Evolutionary conservation across 148 eudicot species (phyloP), one percentile per base, ranked within the genome.

Genomic region (Limonium bicolor): DNA sequence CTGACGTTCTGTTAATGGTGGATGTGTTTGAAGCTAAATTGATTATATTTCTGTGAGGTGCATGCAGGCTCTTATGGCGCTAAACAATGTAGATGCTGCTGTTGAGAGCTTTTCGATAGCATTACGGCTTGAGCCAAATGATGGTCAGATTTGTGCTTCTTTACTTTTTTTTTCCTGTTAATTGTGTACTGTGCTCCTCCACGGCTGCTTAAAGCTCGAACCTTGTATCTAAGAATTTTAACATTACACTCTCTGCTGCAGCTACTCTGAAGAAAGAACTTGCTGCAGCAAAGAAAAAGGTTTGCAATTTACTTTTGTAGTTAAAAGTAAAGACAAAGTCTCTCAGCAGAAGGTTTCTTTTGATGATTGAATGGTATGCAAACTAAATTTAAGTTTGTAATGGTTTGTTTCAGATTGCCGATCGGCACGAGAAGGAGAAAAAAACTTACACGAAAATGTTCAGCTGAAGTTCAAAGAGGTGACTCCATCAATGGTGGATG

Each of bases 401-500:
- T 48, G 41, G 25, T 13, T 21, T 35, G 2, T 4, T 30, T 15
- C 71, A 82, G 96, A 86, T 86, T 55, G 80, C 88, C 51, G 94
- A 76, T 42, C 70, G 82, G 45, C 71, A 50, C 57, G 60, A 69
- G 13, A 60, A 35, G 52, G 96, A 86, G 82, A 86, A 82, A 54
- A 78, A 76, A 50, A 69, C 80, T 15, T 86, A 66, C 58, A 50
- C 85, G 29, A 86, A 62, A 56, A 86, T 86, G 88, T 86, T 86
- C 54, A 40, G 25, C 44, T 3, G 44, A 36, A 20, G 44, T 10
- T 40, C 44, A 20, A 40, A 40, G n/a, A n/a, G n/a, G n/a, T n/a
- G n/a, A n/a, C n/a, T n/a, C n/a, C n/a, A n/a, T n/a, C n/a, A n/a
- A n/a, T n/a, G n/a, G n/a, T n/a, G n/a, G n/a, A n/a, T n/a, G n/a